These are phyloP conservation scores for Acanthamoeba triangularis DNA, from an alignment of 208 protist species.

Conservation along the genomic window DNA sequence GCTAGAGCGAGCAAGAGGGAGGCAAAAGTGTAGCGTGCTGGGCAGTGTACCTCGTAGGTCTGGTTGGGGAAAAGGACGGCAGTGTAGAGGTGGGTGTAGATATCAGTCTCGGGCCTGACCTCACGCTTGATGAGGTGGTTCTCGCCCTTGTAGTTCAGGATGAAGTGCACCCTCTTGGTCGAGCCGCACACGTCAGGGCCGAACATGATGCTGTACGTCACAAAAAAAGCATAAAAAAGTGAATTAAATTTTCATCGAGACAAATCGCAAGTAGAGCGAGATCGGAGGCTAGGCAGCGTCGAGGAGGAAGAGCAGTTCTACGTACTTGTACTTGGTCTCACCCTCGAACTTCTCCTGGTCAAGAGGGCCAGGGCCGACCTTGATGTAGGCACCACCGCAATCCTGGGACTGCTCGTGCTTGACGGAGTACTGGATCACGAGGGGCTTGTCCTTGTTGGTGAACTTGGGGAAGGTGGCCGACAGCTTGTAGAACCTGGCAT, in stretches of 20 bases:
- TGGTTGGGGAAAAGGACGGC: constrained; percentile 94
- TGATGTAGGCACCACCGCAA: constrained; percentile 97
- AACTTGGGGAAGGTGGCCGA: constrained; percentile 84
- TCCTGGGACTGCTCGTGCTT: constrained; percentile 95
- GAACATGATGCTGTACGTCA: too few species aligned
- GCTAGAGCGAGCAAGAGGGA: too few species aligned
- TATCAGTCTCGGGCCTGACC: constrained; percentile 89
- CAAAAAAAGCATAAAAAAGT: too few species aligned
- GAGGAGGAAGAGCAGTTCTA: too few species aligned
- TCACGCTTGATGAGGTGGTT: constrained; percentile 94
- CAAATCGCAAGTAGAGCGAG: too few species aligned
- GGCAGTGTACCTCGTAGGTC: constrained; percentile 91
- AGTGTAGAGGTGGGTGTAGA: constrained; percentile 96
- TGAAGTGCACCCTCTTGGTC: constrained; percentile 94
- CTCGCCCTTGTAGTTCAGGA: constrained; percentile 96
- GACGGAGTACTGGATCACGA: constrained; percentile 75
- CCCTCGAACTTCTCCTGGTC: constrained; percentile 93
- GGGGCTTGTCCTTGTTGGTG: too few species aligned
- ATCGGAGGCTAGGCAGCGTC: too few species aligned
- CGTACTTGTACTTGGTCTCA: constrained; percentile 90
- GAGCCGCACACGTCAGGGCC: constrained; percentile 96
- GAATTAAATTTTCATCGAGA: too few species aligned
- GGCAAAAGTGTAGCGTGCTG: too few species aligned
- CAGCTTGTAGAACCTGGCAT: constrained; percentile 94
- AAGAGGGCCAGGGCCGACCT: constrained; percentile 92